Evolutionary conservation across 2,329 filamentous ascomycete genomes (phyloP).

Genomic region (Hypocrella siamensis): DNA sequence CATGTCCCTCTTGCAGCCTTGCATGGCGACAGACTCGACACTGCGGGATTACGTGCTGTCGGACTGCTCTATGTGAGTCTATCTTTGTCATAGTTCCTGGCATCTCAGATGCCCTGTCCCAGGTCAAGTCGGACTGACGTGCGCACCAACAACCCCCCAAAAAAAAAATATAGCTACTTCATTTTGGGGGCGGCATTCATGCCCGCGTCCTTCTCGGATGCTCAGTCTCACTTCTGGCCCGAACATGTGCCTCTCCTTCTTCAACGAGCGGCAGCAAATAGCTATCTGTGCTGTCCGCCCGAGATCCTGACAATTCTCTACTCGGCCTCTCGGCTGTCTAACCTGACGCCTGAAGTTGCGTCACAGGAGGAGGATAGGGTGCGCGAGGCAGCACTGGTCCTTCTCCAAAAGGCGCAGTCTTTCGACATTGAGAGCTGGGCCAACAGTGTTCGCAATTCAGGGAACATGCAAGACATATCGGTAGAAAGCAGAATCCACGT

Average conservation of each 20-base stretch:
- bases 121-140: background rate
- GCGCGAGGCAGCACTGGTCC: conserved; percentile 14
- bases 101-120: background rate
- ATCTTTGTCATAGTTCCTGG: too few species aligned
- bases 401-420: conserved; percentile 20
- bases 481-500: conserved; percentile 22
- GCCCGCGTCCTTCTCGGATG: conserved; percentile 13
- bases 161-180: conserved; percentile 28
- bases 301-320: conserved; percentile 27
- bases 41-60: conserved; percentile 29
- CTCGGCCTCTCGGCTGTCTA: conserved; percentile 23
- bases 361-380: conserved; percentile 15
- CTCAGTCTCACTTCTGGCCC: conserved; percentile 18
- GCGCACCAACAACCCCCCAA: background rate
- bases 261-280: conserved; percentile 23
- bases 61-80: conserved; percentile 28
- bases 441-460: conserved; percentile 16
- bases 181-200: conserved; percentile 29
- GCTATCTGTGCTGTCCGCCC: conserved; percentile 30
- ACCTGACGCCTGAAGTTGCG: conserved; percentile 10
- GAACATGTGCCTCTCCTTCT: conserved; percentile 22
- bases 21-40: conserved; percentile 15
- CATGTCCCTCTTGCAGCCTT: conserved; percentile 22
- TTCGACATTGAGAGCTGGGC: conserved; percentile 28
- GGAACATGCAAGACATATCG: conserved; percentile 16